A percentile compares a stretch with the other conserved stretches of the same genome.
phyloP scores from a whole-genome alignment of 371 early-diverging fungal genomes.

The Smittium culicis region DNA sequence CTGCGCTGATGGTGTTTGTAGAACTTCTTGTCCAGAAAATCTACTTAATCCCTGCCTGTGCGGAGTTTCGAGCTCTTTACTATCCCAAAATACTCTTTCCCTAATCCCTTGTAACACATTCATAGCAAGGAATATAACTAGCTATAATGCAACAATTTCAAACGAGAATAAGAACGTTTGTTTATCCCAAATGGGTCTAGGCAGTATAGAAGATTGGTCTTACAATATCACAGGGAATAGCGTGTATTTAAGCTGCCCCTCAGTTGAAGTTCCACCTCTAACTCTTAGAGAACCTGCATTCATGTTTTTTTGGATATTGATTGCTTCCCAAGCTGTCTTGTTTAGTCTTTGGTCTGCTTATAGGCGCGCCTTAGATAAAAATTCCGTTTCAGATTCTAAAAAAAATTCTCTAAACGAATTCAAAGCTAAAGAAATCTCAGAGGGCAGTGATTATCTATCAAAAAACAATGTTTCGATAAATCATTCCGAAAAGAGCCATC shows the following conservation, averaged over 20 bases:
- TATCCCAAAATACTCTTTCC: constrained; percentile 8
- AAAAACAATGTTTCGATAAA: not conserved
- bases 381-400: not conserved
- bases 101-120: constrained; percentile 4
- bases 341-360: not conserved
- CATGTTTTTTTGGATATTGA: constrained; percentile 36
- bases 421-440: not conserved
- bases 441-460: too few species aligned
- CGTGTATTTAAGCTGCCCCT: constrained; percentile 35
- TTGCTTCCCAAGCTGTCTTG: constrained; percentile 5
- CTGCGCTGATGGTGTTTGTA: constrained; percentile 25
- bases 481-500: not conserved
- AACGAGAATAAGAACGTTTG: constrained; percentile 14
- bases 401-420: not conserved
- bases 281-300: constrained; percentile 46
- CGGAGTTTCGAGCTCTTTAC: constrained; percentile 13
- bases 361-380: not conserved
- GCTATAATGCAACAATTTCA: constrained; percentile 3
- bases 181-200: constrained; percentile 10
- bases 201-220: constrained; percentile 19
- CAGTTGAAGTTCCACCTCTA: constrained; percentile 32
- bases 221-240: constrained; percentile 11
- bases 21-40: constrained; percentile 17
- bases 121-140: constrained; percentile 8
- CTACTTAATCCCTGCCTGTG: constrained; percentile 19